A percentile compares a stretch with the other conserved stretches of the same genome.
Evolutionary conservation across 1,139 yeast species (phyloP).

Genomic region (Candida pseudoviswanathii): DNA sequence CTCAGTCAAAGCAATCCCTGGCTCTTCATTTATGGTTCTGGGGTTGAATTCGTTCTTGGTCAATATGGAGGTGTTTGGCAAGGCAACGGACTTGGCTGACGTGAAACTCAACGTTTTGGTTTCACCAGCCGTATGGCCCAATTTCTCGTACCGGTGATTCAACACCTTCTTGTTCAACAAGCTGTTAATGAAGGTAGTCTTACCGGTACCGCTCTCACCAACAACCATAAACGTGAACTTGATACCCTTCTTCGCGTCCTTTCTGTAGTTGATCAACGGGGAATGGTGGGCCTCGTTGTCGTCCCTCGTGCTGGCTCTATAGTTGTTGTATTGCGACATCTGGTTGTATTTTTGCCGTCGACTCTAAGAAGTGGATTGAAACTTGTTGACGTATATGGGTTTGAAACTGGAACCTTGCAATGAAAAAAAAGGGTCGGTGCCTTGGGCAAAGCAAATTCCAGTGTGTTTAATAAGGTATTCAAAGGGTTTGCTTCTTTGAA

Average conservation of each 20-base stretch:
- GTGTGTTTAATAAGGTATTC: background rate
- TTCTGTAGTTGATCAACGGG: slow-evolving; percentile 55
- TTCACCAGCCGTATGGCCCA: slow-evolving; percentile 27
- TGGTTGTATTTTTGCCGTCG: background rate
- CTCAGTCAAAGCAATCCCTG: slow-evolving; percentile 66
- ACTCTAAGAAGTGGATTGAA: background rate
- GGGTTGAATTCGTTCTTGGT: slow-evolving; percentile 47
- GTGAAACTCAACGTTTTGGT: slow-evolving; percentile 56
- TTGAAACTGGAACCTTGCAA: too few relatives aligned
- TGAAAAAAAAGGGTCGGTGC: background rate
- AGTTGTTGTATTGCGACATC: slow-evolving; percentile 1
- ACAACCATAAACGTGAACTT: slow-evolving; percentile 84
- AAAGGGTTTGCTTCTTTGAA: background rate
- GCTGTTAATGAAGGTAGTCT: slow-evolving; percentile 82
- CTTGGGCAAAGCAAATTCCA: background rate
- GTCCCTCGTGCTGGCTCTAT: background rate
- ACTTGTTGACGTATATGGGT: background rate
- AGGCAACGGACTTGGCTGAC: slow-evolving; percentile 51
- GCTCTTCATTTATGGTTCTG: slow-evolving; percentile 51
- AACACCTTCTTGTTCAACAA: slow-evolving; percentile 63
- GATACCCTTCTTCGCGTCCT: slow-evolving; percentile 82
- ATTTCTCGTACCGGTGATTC: slow-evolving; percentile 55
- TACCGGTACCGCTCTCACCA: slow-evolving; percentile 84
- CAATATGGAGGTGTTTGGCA: slow-evolving; percentile 47
- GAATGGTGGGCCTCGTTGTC: slow-evolving; percentile 25